These are phyloP conservation scores for Eremomyces bilateralis DNA, from an alignment of 495 filamentous ascomycete species.

Conservation along the genomic window DNA sequence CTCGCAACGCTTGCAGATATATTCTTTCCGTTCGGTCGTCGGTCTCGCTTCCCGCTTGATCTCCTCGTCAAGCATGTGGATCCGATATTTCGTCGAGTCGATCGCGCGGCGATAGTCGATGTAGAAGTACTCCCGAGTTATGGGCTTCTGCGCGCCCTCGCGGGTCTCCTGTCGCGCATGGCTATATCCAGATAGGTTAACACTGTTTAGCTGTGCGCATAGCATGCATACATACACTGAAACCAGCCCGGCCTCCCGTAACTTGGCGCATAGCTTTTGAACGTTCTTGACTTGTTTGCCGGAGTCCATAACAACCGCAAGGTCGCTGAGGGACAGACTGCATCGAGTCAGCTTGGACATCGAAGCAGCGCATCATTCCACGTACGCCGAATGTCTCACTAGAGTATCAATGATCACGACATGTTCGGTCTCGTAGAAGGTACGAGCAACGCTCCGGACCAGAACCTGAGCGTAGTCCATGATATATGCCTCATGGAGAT, in stretches of 20 bases:
- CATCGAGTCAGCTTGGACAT: too few relatives aligned
- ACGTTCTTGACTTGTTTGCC: constrained; percentile 56
- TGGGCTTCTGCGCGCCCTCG: constrained; percentile 50
- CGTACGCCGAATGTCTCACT: constrained; percentile 70
- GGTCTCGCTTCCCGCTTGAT: constrained; percentile 66
- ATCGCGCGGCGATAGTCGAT: constrained; percentile 86
- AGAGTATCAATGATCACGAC: constrained; percentile 84
- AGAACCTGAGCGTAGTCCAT: constrained; percentile 82
- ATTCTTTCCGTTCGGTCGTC: constrained; percentile 69
- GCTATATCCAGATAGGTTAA: constrained; percentile 22
- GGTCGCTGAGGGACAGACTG: constrained; percentile 67
- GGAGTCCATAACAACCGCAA: constrained; percentile 65
- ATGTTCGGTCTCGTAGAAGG: constrained; percentile 81
- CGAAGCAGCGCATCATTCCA: too few relatives aligned
- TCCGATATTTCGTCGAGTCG: constrained; percentile 89
- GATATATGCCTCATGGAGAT: neutral
- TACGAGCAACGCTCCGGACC: constrained; percentile 68
- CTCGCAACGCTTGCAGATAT: constrained; percentile 59
- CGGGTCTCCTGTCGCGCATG: constrained; percentile 60
- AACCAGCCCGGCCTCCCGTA: constrained; percentile 71
- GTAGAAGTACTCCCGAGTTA: constrained; percentile 82
- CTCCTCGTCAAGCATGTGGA: constrained; percentile 60
- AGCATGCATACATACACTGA: constrained; percentile 35
- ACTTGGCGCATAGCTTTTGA: constrained; percentile 60
- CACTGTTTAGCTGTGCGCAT: constrained; percentile 1